These are phyloP conservation scores for Pinus tabuliformis DNA, from an alignment of 75 land plant species.

Conservation along the genomic window DNA sequence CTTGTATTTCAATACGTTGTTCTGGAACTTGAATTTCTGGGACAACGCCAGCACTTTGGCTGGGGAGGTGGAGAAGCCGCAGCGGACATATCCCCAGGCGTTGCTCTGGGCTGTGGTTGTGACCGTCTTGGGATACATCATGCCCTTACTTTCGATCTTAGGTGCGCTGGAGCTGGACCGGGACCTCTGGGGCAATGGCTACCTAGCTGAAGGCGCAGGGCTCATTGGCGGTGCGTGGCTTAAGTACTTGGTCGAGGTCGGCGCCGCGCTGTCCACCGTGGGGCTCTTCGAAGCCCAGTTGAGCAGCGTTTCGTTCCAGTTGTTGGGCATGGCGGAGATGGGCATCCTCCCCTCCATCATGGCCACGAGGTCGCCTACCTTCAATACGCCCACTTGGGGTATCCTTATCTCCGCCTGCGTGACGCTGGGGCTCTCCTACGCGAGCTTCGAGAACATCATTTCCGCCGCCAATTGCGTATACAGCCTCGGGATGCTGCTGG, in stretches of 20 bases:
- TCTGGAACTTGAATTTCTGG: constrained; percentile 93
- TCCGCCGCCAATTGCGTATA: constrained; percentile 65
- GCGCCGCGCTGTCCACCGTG: constrained; percentile 61
- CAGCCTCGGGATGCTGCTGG: constrained; percentile 73
- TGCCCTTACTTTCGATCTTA: constrained; percentile 67
- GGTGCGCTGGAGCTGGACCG: constrained; percentile 49
- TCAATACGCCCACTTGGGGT: constrained; percentile 65
- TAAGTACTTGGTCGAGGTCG: constrained; percentile 68
- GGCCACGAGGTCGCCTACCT: constrained; percentile 27
- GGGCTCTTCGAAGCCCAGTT: constrained; percentile 83
- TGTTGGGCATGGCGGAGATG: constrained; percentile 82
- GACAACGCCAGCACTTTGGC: constrained; percentile 61
- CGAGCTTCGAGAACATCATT: constrained; percentile 62
- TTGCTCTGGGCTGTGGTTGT: constrained; percentile 32
- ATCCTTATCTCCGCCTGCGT: constrained; percentile 54
- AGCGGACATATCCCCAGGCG: constrained; percentile 64
- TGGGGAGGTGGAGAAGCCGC: constrained; percentile 33
- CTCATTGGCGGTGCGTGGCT: constrained; percentile 67
- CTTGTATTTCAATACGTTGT: constrained; percentile 58
- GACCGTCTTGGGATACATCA: constrained; percentile 44
- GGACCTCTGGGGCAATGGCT: constrained; percentile 54
- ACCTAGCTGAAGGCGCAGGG: constrained; percentile 47
- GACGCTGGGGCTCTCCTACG: constrained; percentile 50
- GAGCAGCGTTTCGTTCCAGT: constrained; percentile 74
- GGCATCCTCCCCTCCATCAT: constrained; percentile 58